These are phyloP conservation scores for Fusarium papillatum DNA, from an alignment of 2,329 filamentous ascomycete species.

Conservation along the genomic window DNA sequence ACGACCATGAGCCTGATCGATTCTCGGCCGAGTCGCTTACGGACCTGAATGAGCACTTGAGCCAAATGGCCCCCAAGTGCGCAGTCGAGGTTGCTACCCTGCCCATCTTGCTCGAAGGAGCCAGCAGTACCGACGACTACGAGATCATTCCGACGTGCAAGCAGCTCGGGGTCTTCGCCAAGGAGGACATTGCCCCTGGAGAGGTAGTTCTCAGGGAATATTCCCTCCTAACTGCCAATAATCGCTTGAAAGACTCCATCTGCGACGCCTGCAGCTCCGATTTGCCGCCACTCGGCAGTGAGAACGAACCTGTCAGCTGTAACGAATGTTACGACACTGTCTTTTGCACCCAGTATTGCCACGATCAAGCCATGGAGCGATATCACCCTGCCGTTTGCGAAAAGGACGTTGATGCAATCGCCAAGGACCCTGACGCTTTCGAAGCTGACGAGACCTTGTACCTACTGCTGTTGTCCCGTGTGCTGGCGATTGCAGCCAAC, in stretches of 20 bases:
- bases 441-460: constrained; percentile 74
- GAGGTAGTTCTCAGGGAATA: constrained; percentile 86
- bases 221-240: constrained; percentile 90
- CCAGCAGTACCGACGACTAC: constrained; percentile 62
- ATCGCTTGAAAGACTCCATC: constrained; percentile 85
- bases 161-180: constrained; percentile 93
- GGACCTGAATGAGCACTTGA: constrained; percentile 79
- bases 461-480: constrained; percentile 71
- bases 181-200: constrained; percentile 81
- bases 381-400: constrained; percentile 78
- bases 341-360: constrained; percentile 74
- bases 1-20: constrained; percentile 76
- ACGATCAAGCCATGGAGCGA: constrained; percentile 66
- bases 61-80: constrained; percentile 81
- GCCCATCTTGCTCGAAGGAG: constrained; percentile 75
- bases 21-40: constrained; percentile 77
- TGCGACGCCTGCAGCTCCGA: constrained; percentile 91
- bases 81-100: constrained; percentile 83
- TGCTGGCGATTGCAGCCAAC: constrained; percentile 73
- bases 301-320: constrained; percentile 65
- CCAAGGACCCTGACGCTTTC: constrained; percentile 71
- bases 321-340: constrained; percentile 75
- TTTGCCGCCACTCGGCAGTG: constrained; percentile 71
- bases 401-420: constrained; percentile 74
- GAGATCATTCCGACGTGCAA: constrained; percentile 71